A percentile compares a stretch with the other conserved stretches of the same genome.
These are phyloP conservation scores for Berberis thunbergii DNA, from an alignment of 164 flowering plant species.

Conservation along the genomic window DNA sequence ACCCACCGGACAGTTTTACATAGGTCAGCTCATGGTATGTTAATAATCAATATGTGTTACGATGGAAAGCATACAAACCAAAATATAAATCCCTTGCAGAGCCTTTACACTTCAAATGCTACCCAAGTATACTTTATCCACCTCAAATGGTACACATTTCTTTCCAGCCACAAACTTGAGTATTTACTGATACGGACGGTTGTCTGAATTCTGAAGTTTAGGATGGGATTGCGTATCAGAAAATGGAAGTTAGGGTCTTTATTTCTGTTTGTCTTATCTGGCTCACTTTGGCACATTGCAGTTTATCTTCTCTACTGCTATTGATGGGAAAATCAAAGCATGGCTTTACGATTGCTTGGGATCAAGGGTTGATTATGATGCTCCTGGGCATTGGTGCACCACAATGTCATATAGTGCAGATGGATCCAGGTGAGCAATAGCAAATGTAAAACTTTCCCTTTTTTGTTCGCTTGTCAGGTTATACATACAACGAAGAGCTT, in stretches of 20 bases:
- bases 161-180: not conserved
- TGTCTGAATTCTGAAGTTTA: no score
- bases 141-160: not conserved
- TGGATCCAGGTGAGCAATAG: constrained; percentile 34
- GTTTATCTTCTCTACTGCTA: constrained; percentile 54
- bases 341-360: constrained; percentile 49
- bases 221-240: no score
- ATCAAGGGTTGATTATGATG: constrained; percentile 49
- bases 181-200: not conserved
- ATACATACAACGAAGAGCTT: no score
- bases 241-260: no score
- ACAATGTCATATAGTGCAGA: constrained; percentile 55
- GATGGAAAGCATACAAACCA: no score
- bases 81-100: no score
- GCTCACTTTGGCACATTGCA: constrained; percentile 15
- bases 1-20: no score
- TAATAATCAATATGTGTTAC: no score
- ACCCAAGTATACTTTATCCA: not conserved
- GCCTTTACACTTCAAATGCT: no score
- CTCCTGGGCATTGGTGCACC: constrained; percentile 45
- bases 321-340: constrained; percentile 55
- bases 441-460: no score
- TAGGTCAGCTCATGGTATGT: no score
- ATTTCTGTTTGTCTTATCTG: not conserved
- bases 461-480: no score